phyloP scores from a whole-genome alignment of 495 filamentous ascomycete species.

The Neurospora hispaniola region DNA sequence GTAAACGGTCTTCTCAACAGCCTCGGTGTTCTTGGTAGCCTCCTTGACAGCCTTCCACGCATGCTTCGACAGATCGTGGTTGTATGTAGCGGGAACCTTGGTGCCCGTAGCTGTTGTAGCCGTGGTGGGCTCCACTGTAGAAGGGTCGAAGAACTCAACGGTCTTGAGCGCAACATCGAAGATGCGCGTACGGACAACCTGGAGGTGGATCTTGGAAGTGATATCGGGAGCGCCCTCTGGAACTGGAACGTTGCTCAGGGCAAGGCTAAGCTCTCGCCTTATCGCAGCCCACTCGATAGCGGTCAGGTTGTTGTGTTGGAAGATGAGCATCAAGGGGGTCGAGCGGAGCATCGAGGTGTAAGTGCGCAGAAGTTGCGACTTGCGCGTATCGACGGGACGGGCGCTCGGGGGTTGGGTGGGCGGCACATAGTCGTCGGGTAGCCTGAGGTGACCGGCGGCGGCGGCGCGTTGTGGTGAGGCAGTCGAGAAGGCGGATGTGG shows the following conservation, averaged over 20 bases:
- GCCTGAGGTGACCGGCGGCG: slow-evolving; percentile 33
- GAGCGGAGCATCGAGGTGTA: slow-evolving; percentile 91
- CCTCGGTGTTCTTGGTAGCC: slow-evolving; percentile 26
- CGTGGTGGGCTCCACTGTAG: slow-evolving; percentile 16
- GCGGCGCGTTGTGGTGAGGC: slow-evolving; percentile 27
- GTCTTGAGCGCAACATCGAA: slow-evolving; percentile 75
- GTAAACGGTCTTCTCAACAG: slow-evolving; percentile 35
- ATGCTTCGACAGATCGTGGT: slow-evolving; percentile 63
- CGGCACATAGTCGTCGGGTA: slow-evolving; percentile 47
- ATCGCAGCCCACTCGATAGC: slow-evolving; percentile 80
- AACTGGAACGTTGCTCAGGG: slow-evolving; percentile 48
- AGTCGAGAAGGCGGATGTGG: slow-evolving; percentile 3
- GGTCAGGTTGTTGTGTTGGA: slow-evolving; percentile 95
- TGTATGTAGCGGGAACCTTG: slow-evolving; percentile 34
- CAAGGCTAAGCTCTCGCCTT: slow-evolving; percentile 65
- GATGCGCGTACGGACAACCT: slow-evolving; percentile 78
- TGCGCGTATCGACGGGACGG: slow-evolving; percentile 73
- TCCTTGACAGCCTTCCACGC: slow-evolving; percentile 51
- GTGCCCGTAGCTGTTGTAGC: slow-evolving; percentile 22
- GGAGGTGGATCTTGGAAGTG: slow-evolving; percentile 53
- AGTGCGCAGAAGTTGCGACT: slow-evolving; percentile 86
- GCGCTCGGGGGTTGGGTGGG: slow-evolving; percentile 80
- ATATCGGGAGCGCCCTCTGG: slow-evolving; percentile 12
- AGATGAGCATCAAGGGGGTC: slow-evolving; percentile 77
- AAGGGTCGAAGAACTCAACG: slow-evolving; percentile 75